Percentiles rank a stretch among this genome's conserved stretches.
Conservation (phyloP, 805 yeast species). For the Kuraishia ogatae region DNA sequence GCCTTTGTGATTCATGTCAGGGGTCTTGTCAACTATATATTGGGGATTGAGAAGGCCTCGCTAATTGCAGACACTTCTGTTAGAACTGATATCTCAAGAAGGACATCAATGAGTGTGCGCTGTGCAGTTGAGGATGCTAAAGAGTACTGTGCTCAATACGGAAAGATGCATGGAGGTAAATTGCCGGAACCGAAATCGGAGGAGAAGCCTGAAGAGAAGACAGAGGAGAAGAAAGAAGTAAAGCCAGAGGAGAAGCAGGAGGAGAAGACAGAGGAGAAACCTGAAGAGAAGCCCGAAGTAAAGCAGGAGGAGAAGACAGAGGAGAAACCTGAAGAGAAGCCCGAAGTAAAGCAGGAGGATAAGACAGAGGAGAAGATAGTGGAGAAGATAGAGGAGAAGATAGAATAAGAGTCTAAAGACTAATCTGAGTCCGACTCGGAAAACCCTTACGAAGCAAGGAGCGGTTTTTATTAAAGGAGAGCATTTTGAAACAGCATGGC, state of each 20-base stretch:
- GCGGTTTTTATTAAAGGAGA: slow-evolving; percentile 11
- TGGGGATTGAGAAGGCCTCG: not conserved
- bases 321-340: slow-evolving; percentile 4
- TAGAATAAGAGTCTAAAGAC: slow-evolving; percentile 7
- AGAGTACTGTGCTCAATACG: slow-evolving; percentile 56
- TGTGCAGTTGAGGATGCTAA: slow-evolving; percentile 76
- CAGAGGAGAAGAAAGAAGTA: slow-evolving; percentile 21
- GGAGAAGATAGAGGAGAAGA: slow-evolving; percentile 12
- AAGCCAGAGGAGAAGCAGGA: slow-evolving; percentile 17
- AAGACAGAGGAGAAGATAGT: slow-evolving; percentile 12
- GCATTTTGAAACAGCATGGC: no score
- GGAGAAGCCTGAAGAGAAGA: not conserved
- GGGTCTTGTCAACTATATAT: slow-evolving; percentile 19
- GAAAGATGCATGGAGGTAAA: slow-evolving; percentile 9
- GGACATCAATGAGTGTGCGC: not conserved
- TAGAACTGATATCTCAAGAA: not conserved
- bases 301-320: slow-evolving; percentile 9
- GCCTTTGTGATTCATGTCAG: slow-evolving; percentile 25
- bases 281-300: slow-evolving; percentile 11
- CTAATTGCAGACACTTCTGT: not conserved
- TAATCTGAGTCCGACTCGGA: slow-evolving; percentile 4
- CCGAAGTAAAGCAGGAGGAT: slow-evolving; percentile 1
- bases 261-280: slow-evolving; percentile 13
- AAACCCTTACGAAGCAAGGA: slow-evolving; percentile 1
- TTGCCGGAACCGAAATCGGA: not conserved